Evolutionary conservation across 2,329 filamentous ascomycete species (phyloP).

Genomic region (Chaetomiaceae sp.): DNA sequence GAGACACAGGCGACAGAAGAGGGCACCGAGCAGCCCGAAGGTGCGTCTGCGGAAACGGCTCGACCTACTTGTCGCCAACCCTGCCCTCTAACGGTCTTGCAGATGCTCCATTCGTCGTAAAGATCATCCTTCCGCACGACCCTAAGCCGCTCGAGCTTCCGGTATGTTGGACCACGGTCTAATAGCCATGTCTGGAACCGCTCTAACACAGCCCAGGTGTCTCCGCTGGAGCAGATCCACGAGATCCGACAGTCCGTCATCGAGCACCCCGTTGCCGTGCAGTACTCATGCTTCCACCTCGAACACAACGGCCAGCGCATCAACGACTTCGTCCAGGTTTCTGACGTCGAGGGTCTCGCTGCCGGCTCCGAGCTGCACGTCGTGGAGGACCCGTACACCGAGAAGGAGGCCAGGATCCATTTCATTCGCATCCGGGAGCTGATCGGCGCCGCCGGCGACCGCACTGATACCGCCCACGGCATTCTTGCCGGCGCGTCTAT

Average conservation of each 20-base stretch:
- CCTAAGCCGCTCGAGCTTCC: conserved; percentile 73
- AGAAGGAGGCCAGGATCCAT: conserved; percentile 96
- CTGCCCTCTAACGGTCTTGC: neutral
- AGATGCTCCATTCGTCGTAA: conserved; percentile 57
- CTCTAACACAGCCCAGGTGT: conserved; percentile 56
- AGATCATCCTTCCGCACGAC: conserved; percentile 75
- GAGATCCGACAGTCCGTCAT: conserved; percentile 96
- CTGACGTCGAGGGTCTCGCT: conserved; percentile 77
- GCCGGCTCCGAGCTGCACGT: conserved; percentile 74
- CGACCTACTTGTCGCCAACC: neutral
- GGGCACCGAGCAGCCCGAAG: conserved; percentile 32
- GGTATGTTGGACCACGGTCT: conserved; percentile 48
- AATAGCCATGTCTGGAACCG: neutral
- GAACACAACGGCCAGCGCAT: conserved; percentile 84
- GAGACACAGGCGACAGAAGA: conserved; percentile 25
- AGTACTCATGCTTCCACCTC: conserved; percentile 98
- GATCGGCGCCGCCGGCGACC: conserved; percentile 85
- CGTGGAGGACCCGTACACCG: conserved; percentile 93
- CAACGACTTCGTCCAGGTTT: conserved; percentile 92
- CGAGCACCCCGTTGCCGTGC: conserved; percentile 86
- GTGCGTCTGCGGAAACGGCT: conserved; percentile 22
- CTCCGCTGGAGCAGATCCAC: conserved; percentile 91
- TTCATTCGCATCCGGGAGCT: conserved; percentile 86
- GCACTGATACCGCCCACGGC: conserved; percentile 81
- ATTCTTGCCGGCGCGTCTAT: conserved; percentile 80